Percentiles rank a stretch among this genome's conserved stretches.
These are phyloP conservation scores for Amanita jacksonii DNA, from an alignment of 768 basidiomycete species.

Conservation along the genomic window DNA sequence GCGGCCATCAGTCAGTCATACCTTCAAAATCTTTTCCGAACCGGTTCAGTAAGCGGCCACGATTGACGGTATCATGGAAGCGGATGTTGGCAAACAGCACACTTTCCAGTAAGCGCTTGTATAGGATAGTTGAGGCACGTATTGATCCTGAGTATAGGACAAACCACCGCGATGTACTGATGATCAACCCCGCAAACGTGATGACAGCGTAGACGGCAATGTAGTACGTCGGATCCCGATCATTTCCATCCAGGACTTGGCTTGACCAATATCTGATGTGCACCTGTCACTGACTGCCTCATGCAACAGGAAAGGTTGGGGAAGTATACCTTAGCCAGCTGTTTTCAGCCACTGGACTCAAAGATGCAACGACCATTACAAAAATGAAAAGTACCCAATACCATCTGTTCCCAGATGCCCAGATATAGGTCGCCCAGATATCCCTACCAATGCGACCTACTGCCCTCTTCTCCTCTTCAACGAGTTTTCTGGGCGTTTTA, in stretches of 20 bases:
- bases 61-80: slow-evolving; percentile 88
- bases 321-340: slow-evolving; percentile 42
- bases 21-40: slow-evolving; percentile 90
- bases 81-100: slow-evolving; percentile 84
- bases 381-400: slow-evolving; percentile 43
- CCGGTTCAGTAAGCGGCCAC: slow-evolving; percentile 74
- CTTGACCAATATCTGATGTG: slow-evolving; percentile 43
- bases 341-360: slow-evolving; percentile 54
- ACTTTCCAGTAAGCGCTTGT: slow-evolving; percentile 60
- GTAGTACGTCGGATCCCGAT: slow-evolving; percentile 40
- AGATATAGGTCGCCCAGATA: slow-evolving; percentile 42
- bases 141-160: slow-evolving; percentile 67
- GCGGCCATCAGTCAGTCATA: slow-evolving; percentile 20
- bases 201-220: slow-evolving; percentile 53
- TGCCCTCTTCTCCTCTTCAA: slow-evolving; percentile 66
- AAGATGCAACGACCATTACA: slow-evolving; percentile 37
- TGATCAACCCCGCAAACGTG: slow-evolving; percentile 25
- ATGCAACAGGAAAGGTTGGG: neutral
- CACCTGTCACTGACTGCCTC: neutral
- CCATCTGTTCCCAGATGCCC: slow-evolving; percentile 23
- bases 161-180: slow-evolving; percentile 47
- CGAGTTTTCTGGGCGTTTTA: slow-evolving; percentile 59
- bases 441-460: slow-evolving; percentile 47
- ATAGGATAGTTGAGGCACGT: slow-evolving; percentile 64
- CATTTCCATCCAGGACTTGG: slow-evolving; percentile 24